Base-by-base conservation (phyloP, 306 rosid species). In the Abrus precatorius region DNA sequence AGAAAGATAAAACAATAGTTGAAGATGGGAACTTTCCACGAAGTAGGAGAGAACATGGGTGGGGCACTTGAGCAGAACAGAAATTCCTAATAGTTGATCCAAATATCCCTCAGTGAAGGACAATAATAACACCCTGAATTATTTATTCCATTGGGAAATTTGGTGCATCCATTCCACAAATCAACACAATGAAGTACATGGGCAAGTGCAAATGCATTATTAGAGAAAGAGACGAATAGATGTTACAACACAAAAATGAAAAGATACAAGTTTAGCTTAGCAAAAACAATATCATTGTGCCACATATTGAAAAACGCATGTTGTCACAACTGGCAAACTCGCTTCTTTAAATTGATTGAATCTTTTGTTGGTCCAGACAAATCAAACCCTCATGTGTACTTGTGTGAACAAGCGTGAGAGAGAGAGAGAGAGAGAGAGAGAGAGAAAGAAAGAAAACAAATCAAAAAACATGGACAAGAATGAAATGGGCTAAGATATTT, bases 1-100 rank as follows among this genome's bases (percentile, higher is more conserved):
- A 57, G 3, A 36, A 9, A 56, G 9, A 68, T 28, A 56, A 47
- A 68, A 73, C 10, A 69, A 60, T 12, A 61, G 73, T 38, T 14
- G 78, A 48, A 62, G 13, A 82, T 27, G 4, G 82, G 83, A 36
- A 57, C 54, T 64, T 84, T 86, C 91, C 52, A 1, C 2, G 90
- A 86, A 90, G 78, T 73, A 65, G 77, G 68, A 14, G 76, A 70
- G 84, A 80, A 68, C 73, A 75, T 76, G 77, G 79, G 78, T 64
- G 70, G 81, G 80, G 36, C 80, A 68, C 36, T 12, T 44, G 34
- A 64, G 79, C 78, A 50, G 12, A 48, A 32, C 12, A 62, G 53
- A 69, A 69, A 13, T 78, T 77, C 40, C 13, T 6, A 68, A 9
- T 44, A 41, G 33, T 63, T 72, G 80, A 78, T 78, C 59, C 79